Conservation (phyloP, 2,329 filamentous ascomycete genomes). For the Fusarium brevicatenulatum region DNA sequence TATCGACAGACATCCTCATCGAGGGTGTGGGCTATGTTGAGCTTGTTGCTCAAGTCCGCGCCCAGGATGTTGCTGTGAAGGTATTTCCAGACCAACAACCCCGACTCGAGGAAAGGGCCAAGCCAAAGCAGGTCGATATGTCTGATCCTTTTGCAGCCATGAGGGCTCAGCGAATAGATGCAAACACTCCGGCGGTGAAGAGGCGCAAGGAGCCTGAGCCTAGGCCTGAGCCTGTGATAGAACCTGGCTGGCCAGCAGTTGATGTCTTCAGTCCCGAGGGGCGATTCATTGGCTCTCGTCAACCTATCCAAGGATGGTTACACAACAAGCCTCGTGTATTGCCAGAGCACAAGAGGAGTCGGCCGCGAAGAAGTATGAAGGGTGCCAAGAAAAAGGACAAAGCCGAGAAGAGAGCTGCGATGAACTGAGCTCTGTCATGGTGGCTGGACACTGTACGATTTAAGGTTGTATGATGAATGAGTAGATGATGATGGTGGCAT, state of each 20-base stretch:
- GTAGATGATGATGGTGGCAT: slow-evolving; percentile 21
- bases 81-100: slow-evolving; percentile 1
- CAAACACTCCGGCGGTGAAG: neutral
- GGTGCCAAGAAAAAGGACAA: slow-evolving; percentile 59
- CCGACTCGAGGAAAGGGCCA: neutral
- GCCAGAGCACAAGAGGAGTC: slow-evolving; percentile 58
- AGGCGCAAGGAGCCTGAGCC: slow-evolving; percentile 22
- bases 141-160: slow-evolving; percentile 43
- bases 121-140: neutral
- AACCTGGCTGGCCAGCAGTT: slow-evolving; percentile 71
- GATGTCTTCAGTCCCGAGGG: slow-evolving; percentile 89
- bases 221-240: slow-evolving; percentile 23
- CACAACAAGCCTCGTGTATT: slow-evolving; percentile 66
- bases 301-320: slow-evolving; percentile 77
- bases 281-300: slow-evolving; percentile 75
- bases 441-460: slow-evolving; percentile 1
- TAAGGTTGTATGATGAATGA: slow-evolving; percentile 24
- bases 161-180: slow-evolving; percentile 41
- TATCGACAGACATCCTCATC: slow-evolving; percentile 85
- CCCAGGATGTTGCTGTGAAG: slow-evolving; percentile 52
- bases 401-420: slow-evolving; percentile 42
- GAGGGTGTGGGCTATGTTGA: slow-evolving; percentile 97
- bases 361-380: slow-evolving; percentile 78
- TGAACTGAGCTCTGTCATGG: slow-evolving; percentile 1
- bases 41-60: slow-evolving; percentile 81